phyloP scores from a whole-genome alignment of 2,329 filamentous ascomycete genomes.

The Colletotrichum sp. region DNA sequence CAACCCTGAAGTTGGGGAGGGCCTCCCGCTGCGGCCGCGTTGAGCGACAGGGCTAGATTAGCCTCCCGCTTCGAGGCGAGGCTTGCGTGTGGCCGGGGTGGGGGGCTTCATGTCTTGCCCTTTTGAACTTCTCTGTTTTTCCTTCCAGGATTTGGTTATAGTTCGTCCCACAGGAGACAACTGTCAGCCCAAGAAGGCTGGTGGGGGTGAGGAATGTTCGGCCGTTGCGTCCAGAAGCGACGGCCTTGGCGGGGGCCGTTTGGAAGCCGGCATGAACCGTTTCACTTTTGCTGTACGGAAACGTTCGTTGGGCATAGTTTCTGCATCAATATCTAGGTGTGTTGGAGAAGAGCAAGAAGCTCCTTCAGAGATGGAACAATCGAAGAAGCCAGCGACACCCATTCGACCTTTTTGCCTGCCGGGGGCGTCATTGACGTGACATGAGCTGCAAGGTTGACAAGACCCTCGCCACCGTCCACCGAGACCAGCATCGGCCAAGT shows the following conservation, averaged over 20 bases:
- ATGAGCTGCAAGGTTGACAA: constrained; percentile 6
- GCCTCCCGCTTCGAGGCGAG: constrained; percentile 12
- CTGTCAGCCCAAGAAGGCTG: constrained; percentile 30
- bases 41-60: neutral
- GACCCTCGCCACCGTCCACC: neutral
- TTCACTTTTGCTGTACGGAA: neutral
- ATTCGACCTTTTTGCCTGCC: neutral
- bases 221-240: neutral
- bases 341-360: neutral
- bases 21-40: neutral
- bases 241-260: neutral
- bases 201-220: neutral
- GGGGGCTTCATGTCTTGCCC: constrained; percentile 21
- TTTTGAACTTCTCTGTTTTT: neutral
- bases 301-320: neutral
- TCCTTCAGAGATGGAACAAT: neutral
- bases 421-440: constrained; percentile 1
- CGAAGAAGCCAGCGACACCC: neutral
- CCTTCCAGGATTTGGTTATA: constrained; percentile 23
- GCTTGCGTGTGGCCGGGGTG: constrained; percentile 40
- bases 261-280: neutral
- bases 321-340: neutral
- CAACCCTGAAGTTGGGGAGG: constrained; percentile 1
- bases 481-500: neutral
- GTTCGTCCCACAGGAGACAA: constrained; percentile 42